These are phyloP conservation scores for Alternaria panax DNA, from an alignment of 2,329 filamentous ascomycete species.

Conservation along the genomic window DNA sequence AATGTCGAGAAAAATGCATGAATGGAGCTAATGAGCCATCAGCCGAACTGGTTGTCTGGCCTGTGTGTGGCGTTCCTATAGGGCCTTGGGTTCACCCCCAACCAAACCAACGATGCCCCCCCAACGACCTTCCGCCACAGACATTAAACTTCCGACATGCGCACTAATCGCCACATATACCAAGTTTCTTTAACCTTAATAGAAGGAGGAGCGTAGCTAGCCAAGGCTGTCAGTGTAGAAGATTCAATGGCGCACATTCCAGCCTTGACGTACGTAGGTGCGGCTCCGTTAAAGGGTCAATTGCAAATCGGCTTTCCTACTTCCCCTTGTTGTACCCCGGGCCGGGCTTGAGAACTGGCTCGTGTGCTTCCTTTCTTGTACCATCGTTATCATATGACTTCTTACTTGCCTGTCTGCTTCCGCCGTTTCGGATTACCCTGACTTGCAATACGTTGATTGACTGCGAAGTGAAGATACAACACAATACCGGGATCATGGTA, in stretches of 20 bases:
- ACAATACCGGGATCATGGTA: background rate
- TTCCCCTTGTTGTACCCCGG: background rate
- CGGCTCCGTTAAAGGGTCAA: background rate
- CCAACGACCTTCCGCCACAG: background rate
- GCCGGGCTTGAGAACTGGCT: background rate
- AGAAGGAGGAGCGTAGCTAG: background rate
- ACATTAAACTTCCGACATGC: background rate
- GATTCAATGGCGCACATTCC: background rate
- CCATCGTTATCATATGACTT: background rate
- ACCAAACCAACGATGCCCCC: background rate
- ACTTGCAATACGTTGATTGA: background rate
- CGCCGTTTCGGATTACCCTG: background rate
- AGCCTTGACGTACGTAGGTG: background rate
- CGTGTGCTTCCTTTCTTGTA: background rate
- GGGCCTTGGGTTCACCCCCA: conserved; percentile 10
- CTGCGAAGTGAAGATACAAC: background rate
- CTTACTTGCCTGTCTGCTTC: background rate
- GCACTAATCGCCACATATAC: background rate
- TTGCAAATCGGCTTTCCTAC: background rate
- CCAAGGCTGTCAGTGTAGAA: background rate
- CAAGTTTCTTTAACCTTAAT: background rate
- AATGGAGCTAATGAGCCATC: conserved; percentile 15
- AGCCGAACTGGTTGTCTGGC: background rate
- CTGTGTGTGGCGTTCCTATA: background rate
- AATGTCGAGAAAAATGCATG: conserved; percentile 3